Base-by-base conservation (phyloP, 2,329 filamentous ascomycete genomes). In the Dichotomopilus funicola region DNA sequence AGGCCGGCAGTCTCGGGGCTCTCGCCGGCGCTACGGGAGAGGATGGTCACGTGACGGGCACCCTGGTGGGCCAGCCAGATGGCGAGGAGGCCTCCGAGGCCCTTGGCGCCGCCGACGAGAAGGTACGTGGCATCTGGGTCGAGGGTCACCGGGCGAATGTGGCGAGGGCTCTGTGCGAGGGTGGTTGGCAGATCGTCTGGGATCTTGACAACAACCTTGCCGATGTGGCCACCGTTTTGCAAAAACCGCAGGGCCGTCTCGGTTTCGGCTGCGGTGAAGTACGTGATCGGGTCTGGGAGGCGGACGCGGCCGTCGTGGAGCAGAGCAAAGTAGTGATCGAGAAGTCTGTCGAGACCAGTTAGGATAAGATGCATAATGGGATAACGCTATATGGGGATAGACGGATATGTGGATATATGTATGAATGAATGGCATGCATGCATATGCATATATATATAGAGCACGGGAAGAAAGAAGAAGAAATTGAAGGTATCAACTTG, bases 171-270 rank as follows among this genome's bases (percentile, higher is more conserved):
- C 7, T 6, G 10, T 11, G 48, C 9, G 5, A 44, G 33, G 33
- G 54, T 10, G 6, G 8, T 31, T 9, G 31, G 19, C 27, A 38
- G 19, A 19, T 60, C 56, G 0, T 55, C 43, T 5, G 49, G 49
- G 41, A 67, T 58, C 36, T 54, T 61, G 11, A 74, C 49, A 11
- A 76, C 66, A 5, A 77, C 69, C 38, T 75, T 75, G 0, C 74
- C 75, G 9, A 76, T 71, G 54, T 76, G 75, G 8, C 55, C 59
- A 0, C 71, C 73, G 4, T 62, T 64, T 53, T 76, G 72, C 67
- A 78, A 69, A 52, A 69, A 68, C 0, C 71, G 64, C 59, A 78
- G 74, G 0, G 73, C 73, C 4, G 71, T 64, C 3, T 64, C 56
- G 2, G 73, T 61, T 1, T 68, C 51, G 2, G 51, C 54, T 1